These are phyloP conservation scores for Mercurialis annua DNA, from an alignment of 345 rosid genomes.

Conservation along the genomic window DNA sequence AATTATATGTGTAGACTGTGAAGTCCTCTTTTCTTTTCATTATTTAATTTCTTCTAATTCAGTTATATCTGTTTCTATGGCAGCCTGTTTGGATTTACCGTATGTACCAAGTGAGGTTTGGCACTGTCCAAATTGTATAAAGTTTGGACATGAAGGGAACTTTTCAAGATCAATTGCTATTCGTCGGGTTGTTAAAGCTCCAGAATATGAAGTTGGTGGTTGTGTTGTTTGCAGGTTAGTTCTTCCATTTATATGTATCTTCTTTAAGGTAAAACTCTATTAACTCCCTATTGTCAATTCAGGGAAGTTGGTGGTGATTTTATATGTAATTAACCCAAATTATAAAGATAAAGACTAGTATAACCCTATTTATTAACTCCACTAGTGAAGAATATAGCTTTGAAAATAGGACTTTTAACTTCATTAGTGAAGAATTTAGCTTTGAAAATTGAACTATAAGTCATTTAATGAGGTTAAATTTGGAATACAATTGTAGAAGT, in stretches of 20 bases:
- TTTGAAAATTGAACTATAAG: too few relatives aligned
- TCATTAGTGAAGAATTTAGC: too few relatives aligned
- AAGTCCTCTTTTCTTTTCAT: constrained; percentile 11
- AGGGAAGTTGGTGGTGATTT: too few relatives aligned
- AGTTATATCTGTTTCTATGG: constrained; percentile 33
- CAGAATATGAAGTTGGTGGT: constrained; percentile 82
- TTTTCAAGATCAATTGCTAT: constrained; percentile 50
- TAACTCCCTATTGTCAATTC: background rate
- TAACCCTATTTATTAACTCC: too few relatives aligned
- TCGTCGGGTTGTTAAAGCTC: constrained; percentile 67
- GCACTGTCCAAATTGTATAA: constrained; percentile 73
- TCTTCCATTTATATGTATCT: background rate
- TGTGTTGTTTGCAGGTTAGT: constrained; percentile 92
- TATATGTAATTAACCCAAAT: too few relatives aligned
- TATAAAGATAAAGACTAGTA: too few relatives aligned
- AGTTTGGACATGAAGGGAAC: constrained; percentile 37
- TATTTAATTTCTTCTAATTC: constrained; percentile 11
- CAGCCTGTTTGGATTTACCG: constrained; percentile 78
- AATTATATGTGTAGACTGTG: background rate
- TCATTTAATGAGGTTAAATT: too few relatives aligned
- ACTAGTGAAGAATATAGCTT: too few relatives aligned
- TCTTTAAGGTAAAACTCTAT: background rate
- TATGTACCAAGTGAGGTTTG: constrained; percentile 66
- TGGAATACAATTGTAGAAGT: too few relatives aligned
- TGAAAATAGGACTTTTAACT: too few relatives aligned